Base-by-base conservation (phyloP, 73 alveolate species). In the Uronychia setigera region DNA sequence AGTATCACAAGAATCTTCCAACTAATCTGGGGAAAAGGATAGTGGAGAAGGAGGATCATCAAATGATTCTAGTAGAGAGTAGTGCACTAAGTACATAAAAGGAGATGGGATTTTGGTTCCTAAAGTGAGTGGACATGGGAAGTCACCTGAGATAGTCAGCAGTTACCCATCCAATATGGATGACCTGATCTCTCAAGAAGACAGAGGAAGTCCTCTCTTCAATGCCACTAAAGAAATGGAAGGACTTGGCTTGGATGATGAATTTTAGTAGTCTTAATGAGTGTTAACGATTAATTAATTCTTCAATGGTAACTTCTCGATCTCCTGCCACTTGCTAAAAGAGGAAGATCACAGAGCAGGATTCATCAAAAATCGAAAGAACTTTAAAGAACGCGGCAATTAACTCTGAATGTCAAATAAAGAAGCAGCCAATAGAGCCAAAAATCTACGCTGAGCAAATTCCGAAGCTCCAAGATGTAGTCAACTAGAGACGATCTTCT, bases 101-200 rank as follows among this genome's bases (percentile, higher is more conserved):
- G 19, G 19, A 19, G 67, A 46, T 5, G 19, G 67, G n/a, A 46
- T 46, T 46, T 46, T 46, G 67, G 67, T 46, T 19, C 67, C 67
- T 5, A 46, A 46, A 19, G 67, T 46, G 67, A 46, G 67, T 46
- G 67, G 67, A 46, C 67, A 46, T 19, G 67, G 67, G 67, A 46
- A 46, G 67, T 46, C 67, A 11, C 67, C 67, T 46, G 67, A 46
- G 67, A 46, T 46, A n/a, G n/a, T n/a, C n/a, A n/a, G n/a, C 67
- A 46, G 5, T 46, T 46, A 5, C 67, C 67, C 19, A 19, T 19
- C 67, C n/a, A 46, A 19, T 19, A 46, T 46, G 67, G 19, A 19
- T 46, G 67, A n/a, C n/a, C n/a, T n/a, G n/a, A 46, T 5, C 67
- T 46, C 67, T 46, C 19, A 19, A 46, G 19, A 19, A 19, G 67